Base-by-base conservation (phyloP, 352 stramenopile species). In the Halophytophthora batemanensis region DNA sequence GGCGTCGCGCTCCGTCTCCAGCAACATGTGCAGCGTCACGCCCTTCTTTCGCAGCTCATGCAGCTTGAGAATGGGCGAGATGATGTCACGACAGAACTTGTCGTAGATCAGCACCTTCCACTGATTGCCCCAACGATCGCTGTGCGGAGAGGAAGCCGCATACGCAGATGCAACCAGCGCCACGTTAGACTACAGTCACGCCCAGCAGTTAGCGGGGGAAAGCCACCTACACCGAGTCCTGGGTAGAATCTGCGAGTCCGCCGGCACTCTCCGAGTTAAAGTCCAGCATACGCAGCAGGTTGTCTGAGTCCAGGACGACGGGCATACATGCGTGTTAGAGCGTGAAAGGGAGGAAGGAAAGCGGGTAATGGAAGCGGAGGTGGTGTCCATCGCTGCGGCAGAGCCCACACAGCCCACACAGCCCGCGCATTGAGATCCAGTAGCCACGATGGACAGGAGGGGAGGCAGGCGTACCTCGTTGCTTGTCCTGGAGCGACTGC, bases 21-120 rank as follows among this genome's bases (percentile, higher is more conserved):
- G 71, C 46, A 98, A 74, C 76, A 99, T 90, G 71, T 99, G 96
- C 19, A 99, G 78, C 37, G 97, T 99, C 40, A 99, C 96, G 44
- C 96, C 82, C 31, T 97, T 96, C 55, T 96, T 93, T 39, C 96
- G 88, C 14, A 99, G 86, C 69, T 98, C 90, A 53, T 96, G 91
- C 29, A 99, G 95, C 56, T 96, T 98, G n/a, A 99, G 70, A 22
- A 99, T 93, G 18, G 97, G 97, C 25, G 93, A 98, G 65, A 99
- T 98, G 60, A 99, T 98, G 60, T 98, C 93, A 33, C 95, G 89
- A 60, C 92, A 98, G 56, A 95, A 86, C 22, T 75, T 72, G 76
- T 99, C 97, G 71, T 99, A 99, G 56, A 99, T 96, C 29, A 99
- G 72, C 38, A 99, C 94, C 64, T 99, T 99, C 84, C 84, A 94